Evolutionary conservation across 2,329 filamentous ascomycete species (phyloP).

Genomic region (Pseudonectria foliicola): DNA sequence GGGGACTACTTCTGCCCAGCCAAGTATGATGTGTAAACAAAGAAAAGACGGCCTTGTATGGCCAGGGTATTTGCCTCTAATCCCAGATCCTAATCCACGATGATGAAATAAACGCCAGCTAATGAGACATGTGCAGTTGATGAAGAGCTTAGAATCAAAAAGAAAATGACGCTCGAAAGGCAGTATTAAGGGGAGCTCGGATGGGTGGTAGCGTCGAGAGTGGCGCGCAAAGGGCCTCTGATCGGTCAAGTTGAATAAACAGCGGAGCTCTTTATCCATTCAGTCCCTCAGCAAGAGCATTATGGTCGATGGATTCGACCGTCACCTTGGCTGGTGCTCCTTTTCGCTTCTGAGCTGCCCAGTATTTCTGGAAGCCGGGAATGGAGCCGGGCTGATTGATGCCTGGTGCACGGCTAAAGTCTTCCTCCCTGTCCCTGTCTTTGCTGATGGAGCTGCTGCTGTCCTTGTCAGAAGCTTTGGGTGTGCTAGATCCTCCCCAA

Average conservation of each 20-base stretch:
- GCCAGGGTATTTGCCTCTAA: conserved; percentile 23
- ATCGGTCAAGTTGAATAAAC: no score
- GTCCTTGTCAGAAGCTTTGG: conserved; percentile 5
- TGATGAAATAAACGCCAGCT: conserved; percentile 17
- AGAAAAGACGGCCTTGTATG: conserved; percentile 14
- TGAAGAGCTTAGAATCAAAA: conserved; percentile 2
- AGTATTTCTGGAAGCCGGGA: conserved; percentile 59
- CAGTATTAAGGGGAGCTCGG: conserved; percentile 4
- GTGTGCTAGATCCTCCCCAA: conserved; percentile 30
- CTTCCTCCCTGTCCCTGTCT: conserved; percentile 27
- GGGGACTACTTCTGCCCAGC: conserved; percentile 2
- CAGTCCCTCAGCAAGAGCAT: conserved; percentile 54
- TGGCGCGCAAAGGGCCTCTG: no score
- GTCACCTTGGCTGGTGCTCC: conserved; percentile 50
- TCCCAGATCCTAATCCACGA: conserved; percentile 7
- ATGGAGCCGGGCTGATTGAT: conserved; percentile 75
- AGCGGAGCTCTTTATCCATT: conserved; percentile 17
- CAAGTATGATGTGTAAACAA: conserved; percentile 6
- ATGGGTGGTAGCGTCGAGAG: not conserved
- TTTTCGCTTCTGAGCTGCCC: conserved; percentile 43
- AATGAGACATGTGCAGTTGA: conserved; percentile 4
- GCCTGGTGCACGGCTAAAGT: conserved; percentile 51
- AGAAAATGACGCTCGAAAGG: conserved; percentile 12
- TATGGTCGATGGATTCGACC: conserved; percentile 50
- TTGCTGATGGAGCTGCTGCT: conserved; percentile 12